Conservation (phyloP, 352 stramenopile species). For the Globisporangium perplexum region DNA sequence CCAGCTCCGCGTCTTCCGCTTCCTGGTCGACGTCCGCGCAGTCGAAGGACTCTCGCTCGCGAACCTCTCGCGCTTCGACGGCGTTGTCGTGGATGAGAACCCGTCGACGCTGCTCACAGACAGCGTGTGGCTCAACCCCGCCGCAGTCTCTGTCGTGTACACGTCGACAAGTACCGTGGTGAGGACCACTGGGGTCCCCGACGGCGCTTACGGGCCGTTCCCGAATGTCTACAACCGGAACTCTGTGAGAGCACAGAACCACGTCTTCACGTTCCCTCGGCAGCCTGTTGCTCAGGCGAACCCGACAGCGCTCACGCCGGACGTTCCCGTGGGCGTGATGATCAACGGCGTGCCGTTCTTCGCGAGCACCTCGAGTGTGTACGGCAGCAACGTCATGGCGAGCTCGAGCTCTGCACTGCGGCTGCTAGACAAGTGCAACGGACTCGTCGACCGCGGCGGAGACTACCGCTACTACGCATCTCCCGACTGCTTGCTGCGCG, state of each 20-base stretch:
- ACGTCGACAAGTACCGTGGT: slow-evolving; percentile 49
- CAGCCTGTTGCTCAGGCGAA: slow-evolving; percentile 22
- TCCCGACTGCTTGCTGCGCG: slow-evolving; percentile 53
- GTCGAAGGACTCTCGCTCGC: slow-evolving; percentile 45
- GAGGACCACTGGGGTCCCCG: slow-evolving; percentile 47
- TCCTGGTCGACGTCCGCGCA: slow-evolving; percentile 28
- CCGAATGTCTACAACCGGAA: slow-evolving; percentile 58
- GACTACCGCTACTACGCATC: slow-evolving; percentile 74
- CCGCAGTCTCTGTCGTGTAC: slow-evolving; percentile 38
- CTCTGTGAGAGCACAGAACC: slow-evolving; percentile 43
- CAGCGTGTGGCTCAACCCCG: slow-evolving; percentile 49
- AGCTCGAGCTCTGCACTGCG: slow-evolving; percentile 26
- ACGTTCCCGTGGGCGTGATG: slow-evolving; percentile 60
- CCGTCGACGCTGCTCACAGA: slow-evolving; percentile 13
- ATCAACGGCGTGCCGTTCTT: slow-evolving; percentile 71
- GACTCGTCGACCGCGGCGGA: slow-evolving; percentile 47
- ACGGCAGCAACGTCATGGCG: slow-evolving; percentile 37
- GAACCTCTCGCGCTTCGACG: slow-evolving; percentile 39
- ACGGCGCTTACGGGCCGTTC: slow-evolving; percentile 48
- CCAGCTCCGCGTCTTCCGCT: no score
- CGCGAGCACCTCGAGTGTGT: slow-evolving; percentile 26
- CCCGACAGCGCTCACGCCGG: slow-evolving; percentile 25
- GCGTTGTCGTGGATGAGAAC: slow-evolving; percentile 51
- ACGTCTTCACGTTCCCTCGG: slow-evolving; percentile 57
- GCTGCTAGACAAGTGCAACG: slow-evolving; percentile 69